Percentiles rank a stretch among this genome's conserved stretches.
phyloP scores from a whole-genome alignment of 805 yeast species.

The Ogataea ramenticola region DNA sequence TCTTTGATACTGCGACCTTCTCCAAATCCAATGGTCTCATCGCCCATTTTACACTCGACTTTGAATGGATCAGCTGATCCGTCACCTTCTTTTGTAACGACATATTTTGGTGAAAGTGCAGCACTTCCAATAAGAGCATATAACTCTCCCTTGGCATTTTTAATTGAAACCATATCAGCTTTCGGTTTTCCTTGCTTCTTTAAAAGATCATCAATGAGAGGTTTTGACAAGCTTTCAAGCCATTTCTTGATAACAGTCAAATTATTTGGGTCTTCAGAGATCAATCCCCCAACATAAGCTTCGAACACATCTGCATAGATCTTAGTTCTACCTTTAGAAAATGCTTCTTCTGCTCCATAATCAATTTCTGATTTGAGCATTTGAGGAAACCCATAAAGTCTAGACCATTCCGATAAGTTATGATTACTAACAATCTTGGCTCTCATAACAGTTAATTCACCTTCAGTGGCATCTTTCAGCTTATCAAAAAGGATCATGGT shows the following conservation, averaged over 20 bases:
- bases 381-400: constrained; percentile 58
- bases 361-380: constrained; percentile 40
- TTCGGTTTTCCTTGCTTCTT: constrained; percentile 7
- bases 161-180: constrained; percentile 5
- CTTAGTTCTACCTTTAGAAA: constrained; percentile 53
- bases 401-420: constrained; percentile 63
- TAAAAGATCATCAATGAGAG: constrained; percentile 28
- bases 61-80: constrained; percentile 33
- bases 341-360: constrained; percentile 31
- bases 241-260: constrained; percentile 45
- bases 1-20: constrained; percentile 59
- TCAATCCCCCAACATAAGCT: constrained; percentile 86
- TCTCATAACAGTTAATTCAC: constrained; percentile 67
- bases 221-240: constrained; percentile 46
- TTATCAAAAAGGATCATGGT: constrained; percentile 58
- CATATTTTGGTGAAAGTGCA: constrained; percentile 52
- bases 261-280: constrained; percentile 45
- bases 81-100: constrained; percentile 36
- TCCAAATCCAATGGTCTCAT: constrained; percentile 67
- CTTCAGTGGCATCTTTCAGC: constrained; percentile 73
- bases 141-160: constrained; percentile 69
- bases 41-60: constrained; percentile 61
- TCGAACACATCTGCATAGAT: constrained; percentile 86
- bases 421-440: constrained; percentile 67
- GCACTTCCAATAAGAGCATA: constrained; percentile 80